A percentile compares a stretch with the other conserved stretches of the same genome.
These are phyloP conservation scores for Eremothecium coryli DNA, from an alignment of 1,139 yeast genomes.

Conservation along the genomic window DNA sequence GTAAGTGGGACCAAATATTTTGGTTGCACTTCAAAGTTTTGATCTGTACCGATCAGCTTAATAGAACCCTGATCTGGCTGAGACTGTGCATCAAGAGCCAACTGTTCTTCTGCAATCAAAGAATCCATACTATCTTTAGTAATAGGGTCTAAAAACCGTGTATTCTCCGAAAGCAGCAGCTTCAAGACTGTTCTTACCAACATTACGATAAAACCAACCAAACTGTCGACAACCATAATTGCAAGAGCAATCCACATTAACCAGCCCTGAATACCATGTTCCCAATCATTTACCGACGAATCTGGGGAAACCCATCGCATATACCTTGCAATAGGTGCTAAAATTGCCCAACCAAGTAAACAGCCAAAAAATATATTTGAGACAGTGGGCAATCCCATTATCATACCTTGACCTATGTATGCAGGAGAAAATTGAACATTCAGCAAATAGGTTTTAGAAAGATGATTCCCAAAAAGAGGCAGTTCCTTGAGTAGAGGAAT, in stretches of 20 bases:
- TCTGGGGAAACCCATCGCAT: slow-evolving; percentile 67
- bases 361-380: slow-evolving; percentile 88
- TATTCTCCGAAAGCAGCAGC: slow-evolving; percentile 22
- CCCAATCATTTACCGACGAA: slow-evolving; percentile 87
- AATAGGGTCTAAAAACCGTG: slow-evolving; percentile 16
- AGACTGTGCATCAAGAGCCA: slow-evolving; percentile 16
- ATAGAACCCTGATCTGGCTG: slow-evolving; percentile 10
- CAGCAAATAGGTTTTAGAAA: slow-evolving; percentile 72
- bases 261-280: slow-evolving; percentile 94
- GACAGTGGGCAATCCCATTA: slow-evolving; percentile 92
- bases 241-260: slow-evolving; percentile 88
- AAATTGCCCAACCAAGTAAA: slow-evolving; percentile 79
- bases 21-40: slow-evolving; percentile 35
- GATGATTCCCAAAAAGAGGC: slow-evolving; percentile 62
- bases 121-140: slow-evolving; percentile 29
- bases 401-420: slow-evolving; percentile 93
- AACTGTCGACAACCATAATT: slow-evolving; percentile 87
- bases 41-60: slow-evolving; percentile 24
- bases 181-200: slow-evolving; percentile 38
- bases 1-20: slow-evolving; percentile 44
- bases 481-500: slow-evolving; percentile 57
- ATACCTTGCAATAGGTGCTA: slow-evolving; percentile 68
- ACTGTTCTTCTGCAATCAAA: slow-evolving; percentile 28
- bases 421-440: slow-evolving; percentile 95
- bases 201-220: slow-evolving; percentile 68